Evolutionary conservation across 805 yeast species (phyloP), one percentile per base, ranked within the genome.

Genomic region (Cyberlindnera mississippiensis): DNA sequence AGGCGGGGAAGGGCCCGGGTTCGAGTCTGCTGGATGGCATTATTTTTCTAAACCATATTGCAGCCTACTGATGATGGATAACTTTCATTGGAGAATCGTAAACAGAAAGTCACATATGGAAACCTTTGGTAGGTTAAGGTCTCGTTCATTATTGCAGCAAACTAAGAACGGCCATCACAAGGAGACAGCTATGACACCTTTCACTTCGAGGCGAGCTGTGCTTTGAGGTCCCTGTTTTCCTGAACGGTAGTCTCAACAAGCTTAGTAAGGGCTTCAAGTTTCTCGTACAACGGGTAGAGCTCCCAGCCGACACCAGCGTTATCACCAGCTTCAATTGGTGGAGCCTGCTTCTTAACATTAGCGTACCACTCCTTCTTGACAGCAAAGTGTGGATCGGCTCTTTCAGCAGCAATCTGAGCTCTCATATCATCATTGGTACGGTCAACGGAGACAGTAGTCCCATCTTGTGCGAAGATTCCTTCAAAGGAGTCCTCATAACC

Each of bases 341-440:
- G 86, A 6, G 72, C 75, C 5, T 70, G 68, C 6, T 59, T 50
- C 10, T 71, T 69, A 19, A 85, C 74, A 20, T 70, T 71, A 12
- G 56, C 50, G 17, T 65, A 68, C 80, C 89, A 87, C 15, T 63
- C 54, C 32, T 70, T 67, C 30, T 73, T 68, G 8, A 75, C 73
- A n/a, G 69, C 59, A 56, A 85, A 85, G 44, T 77, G 77, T 0
- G 88, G 86, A 59, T 87, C 96, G 30, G 69, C 73, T 7, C 59
- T 57, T 56, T 85, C 93, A 1, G 89, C 90, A 22, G 71, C 67
- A 26, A 71, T 64, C 56, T 85, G 93, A 9, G 64, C 61, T 39
- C 68, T 61, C 22, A 80, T 47, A 9, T 67, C 63, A 31, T 67
- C 67, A 15, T 69, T 60, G 4, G 68, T 61, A 22, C 60, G 56